Evolutionary conservation across 176 grass and related monocot species (phyloP), one percentile per base, ranked within the genome.

Genomic region (Oryza nivara): DNA sequence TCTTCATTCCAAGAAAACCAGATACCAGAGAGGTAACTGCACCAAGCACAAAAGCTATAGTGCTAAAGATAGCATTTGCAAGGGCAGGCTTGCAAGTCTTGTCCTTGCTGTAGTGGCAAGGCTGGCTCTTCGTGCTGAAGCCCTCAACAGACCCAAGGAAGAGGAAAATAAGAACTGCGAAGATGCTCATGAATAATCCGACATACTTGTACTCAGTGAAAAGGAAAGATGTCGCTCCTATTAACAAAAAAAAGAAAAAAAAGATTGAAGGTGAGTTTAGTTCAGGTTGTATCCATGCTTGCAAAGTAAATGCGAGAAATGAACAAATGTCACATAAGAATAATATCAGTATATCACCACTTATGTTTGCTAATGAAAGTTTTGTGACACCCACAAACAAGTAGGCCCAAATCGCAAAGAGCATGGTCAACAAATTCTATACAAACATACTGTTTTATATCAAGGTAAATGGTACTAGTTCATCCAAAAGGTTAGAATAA

Each of bases 201-300:
- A 92, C 83, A 79, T 90, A 92, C 40, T 85, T 81, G 85, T 92
- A 92, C 63, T 92, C 84, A 9, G 91, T 88, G 41, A 92, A 87
- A 76, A 92, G 88, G 70, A 92, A 92, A 20, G 91, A 92, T 36
- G 84, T 90, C 0, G 91, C 91, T 26, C 91, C 91, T 92, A 68
- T 51, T 86, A 49, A 68, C 19, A 80, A 43, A 30, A 83, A 80
- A 35, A 28, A 28, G 28, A 28, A 28, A 28, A 73, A 79, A n/a
- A 81, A 13, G 38, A 76, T 74, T 15, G 14, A 51, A 65, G 65
- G 63, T 85, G 22, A 85, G 46, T 72, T 76, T 51, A 63, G 45
- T 32, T 17, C 45, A 77, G 11, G 49, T 4, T 16, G 72, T 70
- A 49, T 64, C 70, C n/a, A 49, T 48, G 49, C 65, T 77, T 82